Evolutionary conservation across 768 basidiomycete genomes (phyloP).

Genomic region (Podaxis sp.): DNA sequence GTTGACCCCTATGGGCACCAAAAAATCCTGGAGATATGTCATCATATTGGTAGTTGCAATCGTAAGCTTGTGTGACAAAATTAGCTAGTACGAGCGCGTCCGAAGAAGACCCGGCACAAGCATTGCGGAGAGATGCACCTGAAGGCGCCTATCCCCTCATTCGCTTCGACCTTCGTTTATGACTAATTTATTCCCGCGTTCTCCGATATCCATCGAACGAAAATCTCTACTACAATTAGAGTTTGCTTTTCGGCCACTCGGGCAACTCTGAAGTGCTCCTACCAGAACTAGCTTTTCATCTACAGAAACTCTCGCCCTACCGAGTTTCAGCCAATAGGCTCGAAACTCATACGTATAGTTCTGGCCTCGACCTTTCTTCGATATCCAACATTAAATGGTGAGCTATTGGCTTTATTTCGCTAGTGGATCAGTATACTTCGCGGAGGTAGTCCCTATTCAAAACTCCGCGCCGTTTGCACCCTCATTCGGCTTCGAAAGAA

Average conservation of each 20-base stretch:
- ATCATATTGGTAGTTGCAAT: not conserved
- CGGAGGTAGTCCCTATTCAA: not conserved
- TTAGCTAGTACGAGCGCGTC: slow-evolving; percentile 6
- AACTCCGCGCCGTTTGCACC: not conserved
- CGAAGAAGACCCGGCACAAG: slow-evolving; percentile 4
- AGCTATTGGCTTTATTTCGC: not conserved
- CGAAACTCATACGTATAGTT: not conserved
- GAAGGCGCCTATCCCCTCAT: not conserved
- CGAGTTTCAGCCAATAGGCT: not conserved
- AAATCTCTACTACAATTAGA: not conserved
- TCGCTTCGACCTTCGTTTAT: not conserved
- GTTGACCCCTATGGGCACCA: not conserved
- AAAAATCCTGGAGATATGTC: not conserved
- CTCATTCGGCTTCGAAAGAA: not conserved
- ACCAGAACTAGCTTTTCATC: not conserved
- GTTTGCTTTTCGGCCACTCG: not conserved
- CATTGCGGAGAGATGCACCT: not conserved
- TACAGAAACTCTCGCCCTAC: not conserved
- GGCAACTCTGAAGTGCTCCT: not conserved
- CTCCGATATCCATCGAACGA: slow-evolving; percentile 1
- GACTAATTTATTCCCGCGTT: slow-evolving; percentile 7
- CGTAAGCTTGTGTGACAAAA: not conserved
- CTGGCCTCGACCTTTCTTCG: not conserved
- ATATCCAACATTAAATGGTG: not conserved
- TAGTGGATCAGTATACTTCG: slow-evolving; percentile 6